phyloP scores from a whole-genome alignment of 139 green algal genomes.

The Chlorella sp. region DNA sequence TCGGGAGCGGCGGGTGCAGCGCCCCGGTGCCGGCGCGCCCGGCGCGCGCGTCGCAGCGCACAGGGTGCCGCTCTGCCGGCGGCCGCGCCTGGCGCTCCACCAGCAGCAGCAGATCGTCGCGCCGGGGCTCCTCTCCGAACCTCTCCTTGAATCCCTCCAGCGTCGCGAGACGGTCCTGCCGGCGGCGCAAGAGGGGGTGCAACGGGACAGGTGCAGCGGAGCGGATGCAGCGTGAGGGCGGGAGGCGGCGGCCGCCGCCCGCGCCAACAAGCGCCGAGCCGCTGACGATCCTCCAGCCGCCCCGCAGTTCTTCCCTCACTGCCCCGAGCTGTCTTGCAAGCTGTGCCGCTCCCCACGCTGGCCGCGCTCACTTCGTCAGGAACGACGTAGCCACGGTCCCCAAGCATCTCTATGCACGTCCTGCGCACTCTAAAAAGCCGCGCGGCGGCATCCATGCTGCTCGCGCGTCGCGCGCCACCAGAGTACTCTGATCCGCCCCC shows the following conservation, averaged over 20 bases:
- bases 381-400: constrained; percentile 89
- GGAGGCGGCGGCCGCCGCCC: neutral
- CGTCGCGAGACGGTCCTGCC: constrained; percentile 76
- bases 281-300: neutral
- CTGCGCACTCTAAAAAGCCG: constrained; percentile 71
- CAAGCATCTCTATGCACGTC: constrained; percentile 93
- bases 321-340: neutral
- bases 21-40: neutral
- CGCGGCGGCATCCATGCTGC: constrained; percentile 70
- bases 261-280: neutral
- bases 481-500: neutral
- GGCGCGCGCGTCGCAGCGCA: neutral
- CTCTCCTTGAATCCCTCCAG: constrained; percentile 80
- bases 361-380: constrained; percentile 10
- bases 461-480: no score
- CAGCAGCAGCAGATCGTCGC: constrained; percentile 71
- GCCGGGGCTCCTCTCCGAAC: constrained; percentile 75
- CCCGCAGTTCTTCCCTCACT: neutral
- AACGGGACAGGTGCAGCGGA: neutral
- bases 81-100: constrained; percentile 62
- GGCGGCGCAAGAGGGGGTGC: neutral
- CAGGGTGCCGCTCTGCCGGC: no score
- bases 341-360: no score
- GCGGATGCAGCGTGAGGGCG: neutral
- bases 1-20: neutral